These are phyloP conservation scores for Cladophialophora psammophila DNA, from an alignment of 2,329 filamentous ascomycete species.

Conservation along the genomic window DNA sequence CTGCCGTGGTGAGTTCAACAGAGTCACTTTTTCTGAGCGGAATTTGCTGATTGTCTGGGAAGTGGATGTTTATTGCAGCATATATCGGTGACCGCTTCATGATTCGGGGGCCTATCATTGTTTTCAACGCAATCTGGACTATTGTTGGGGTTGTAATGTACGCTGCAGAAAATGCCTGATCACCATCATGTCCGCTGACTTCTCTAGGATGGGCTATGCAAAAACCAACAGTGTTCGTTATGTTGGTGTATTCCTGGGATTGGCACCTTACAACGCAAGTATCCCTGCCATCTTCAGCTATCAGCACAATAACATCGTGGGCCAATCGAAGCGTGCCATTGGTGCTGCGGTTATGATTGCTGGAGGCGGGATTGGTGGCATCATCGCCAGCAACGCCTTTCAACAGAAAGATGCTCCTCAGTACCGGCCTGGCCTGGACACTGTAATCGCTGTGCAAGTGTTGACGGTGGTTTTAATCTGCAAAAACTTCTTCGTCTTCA, in stretches of 20 bases:
- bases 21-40: no score
- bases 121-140: background rate
- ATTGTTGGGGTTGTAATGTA: constrained; percentile 10
- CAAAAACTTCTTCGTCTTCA: constrained; percentile 63
- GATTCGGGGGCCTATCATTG: constrained; percentile 6
- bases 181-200: no score
- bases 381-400: constrained; percentile 5
- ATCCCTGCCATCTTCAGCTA: constrained; percentile 8
- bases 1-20: background rate
- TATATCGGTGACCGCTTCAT: constrained; percentile 10
- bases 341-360: background rate
- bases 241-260: constrained; percentile 2
- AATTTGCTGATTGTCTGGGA: no score
- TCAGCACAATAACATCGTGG: constrained; percentile 13
- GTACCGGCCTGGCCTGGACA: constrained; percentile 9
- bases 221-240: constrained; percentile 4
- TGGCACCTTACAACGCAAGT: background rate
- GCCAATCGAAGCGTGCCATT: background rate
- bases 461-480: constrained; percentile 63
- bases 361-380: constrained; percentile 2
- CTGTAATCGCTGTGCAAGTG: constrained; percentile 51
- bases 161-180: background rate
- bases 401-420: constrained; percentile 10
- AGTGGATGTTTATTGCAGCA: constrained; percentile 3
- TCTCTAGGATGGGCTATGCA: constrained; percentile 10